phyloP scores from a whole-genome alignment of 805 yeast genomes.

The Kluyveromyces lactis region DNA sequence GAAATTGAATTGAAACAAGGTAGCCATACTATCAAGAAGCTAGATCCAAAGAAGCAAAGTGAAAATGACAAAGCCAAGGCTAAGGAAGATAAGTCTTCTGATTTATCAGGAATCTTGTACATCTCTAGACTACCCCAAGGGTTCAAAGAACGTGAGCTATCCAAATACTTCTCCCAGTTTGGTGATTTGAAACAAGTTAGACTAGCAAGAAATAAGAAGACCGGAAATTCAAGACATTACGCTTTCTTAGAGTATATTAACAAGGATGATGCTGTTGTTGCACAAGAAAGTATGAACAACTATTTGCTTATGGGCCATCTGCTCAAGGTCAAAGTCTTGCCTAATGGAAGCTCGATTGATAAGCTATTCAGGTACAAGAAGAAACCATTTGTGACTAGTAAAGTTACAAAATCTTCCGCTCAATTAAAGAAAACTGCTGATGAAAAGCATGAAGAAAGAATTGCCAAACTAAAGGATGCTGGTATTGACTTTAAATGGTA shows the following conservation, averaged over 20 bases:
- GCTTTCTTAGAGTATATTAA: slow-evolving; percentile 81
- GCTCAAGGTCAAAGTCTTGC: slow-evolving; percentile 51
- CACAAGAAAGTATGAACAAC: slow-evolving; percentile 94
- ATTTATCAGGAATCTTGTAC: slow-evolving; percentile 63
- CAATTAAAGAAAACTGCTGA: slow-evolving; percentile 27
- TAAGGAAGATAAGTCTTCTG: slow-evolving; percentile 18
- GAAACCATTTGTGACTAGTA: slow-evolving; percentile 26
- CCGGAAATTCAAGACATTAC: slow-evolving; percentile 86
- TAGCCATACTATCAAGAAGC: slow-evolving; percentile 23
- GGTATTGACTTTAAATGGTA: slow-evolving; percentile 33
- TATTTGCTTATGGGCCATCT: slow-evolving; percentile 84
- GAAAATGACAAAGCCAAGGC: slow-evolving; percentile 14
- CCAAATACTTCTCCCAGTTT: slow-evolving; percentile 80
- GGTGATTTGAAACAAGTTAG: slow-evolving; percentile 76
- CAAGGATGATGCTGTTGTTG: slow-evolving; percentile 71
- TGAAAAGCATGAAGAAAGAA: slow-evolving; percentile 28
- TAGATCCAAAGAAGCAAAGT: slow-evolving; percentile 21
- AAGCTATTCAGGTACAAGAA: slow-evolving; percentile 30
- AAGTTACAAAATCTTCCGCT: slow-evolving; percentile 24
- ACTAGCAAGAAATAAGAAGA: slow-evolving; percentile 79
- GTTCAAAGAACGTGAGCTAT: slow-evolving; percentile 71
- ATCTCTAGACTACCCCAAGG: slow-evolving; percentile 91
- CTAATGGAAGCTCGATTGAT: slow-evolving; percentile 40
- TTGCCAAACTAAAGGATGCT: slow-evolving; percentile 26
- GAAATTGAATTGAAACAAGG: slow-evolving; percentile 11